A percentile compares a stretch with the other conserved stretches of the same genome.
Conservation (phyloP, 352 stramenopile species). For the Lagenidium sp. region DNA sequence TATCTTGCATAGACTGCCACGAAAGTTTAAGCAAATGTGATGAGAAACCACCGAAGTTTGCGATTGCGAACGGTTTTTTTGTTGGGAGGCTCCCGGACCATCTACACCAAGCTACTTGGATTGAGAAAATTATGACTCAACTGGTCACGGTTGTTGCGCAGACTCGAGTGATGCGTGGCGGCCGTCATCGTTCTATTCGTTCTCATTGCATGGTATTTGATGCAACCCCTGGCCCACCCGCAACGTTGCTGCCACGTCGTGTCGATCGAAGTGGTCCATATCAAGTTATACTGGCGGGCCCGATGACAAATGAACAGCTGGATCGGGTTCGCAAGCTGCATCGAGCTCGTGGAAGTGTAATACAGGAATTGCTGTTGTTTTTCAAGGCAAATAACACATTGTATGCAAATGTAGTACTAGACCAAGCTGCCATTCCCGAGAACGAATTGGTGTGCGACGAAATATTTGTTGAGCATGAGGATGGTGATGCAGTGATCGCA, state of each 20-base stretch:
- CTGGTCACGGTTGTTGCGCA: slow-evolving; percentile 8
- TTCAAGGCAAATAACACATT: slow-evolving; percentile 1
- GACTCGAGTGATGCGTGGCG: slow-evolving; percentile 11
- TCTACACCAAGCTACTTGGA: slow-evolving; percentile 2
- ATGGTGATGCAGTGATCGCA: not conserved
- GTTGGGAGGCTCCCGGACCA: slow-evolving; percentile 1
- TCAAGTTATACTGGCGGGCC: slow-evolving; percentile 9
- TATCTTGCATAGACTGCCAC: slow-evolving; percentile 2
- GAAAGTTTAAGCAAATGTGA: not conserved
- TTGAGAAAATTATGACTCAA: slow-evolving; percentile 10
- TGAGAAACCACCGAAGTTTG: slow-evolving; percentile 2
- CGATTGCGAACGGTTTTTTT: slow-evolving; percentile 12
- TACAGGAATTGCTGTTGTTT: not conserved
- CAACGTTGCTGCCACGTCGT: slow-evolving; percentile 9
- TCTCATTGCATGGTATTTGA: slow-evolving; percentile 18
- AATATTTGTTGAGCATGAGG: not conserved
- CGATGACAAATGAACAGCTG: slow-evolving; percentile 7
- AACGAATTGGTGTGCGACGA: not conserved
- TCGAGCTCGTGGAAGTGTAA: not conserved
- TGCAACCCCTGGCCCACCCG: slow-evolving; percentile 7
- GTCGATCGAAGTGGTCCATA: slow-evolving; percentile 1
- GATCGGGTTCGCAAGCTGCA: slow-evolving; percentile 9
- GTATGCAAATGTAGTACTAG: not conserved
- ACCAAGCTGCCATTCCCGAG: not conserved
- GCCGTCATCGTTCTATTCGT: slow-evolving; percentile 7